Conservation (phyloP, 2,329 filamentous ascomycete species). For the Phialophora expanda region DNA sequence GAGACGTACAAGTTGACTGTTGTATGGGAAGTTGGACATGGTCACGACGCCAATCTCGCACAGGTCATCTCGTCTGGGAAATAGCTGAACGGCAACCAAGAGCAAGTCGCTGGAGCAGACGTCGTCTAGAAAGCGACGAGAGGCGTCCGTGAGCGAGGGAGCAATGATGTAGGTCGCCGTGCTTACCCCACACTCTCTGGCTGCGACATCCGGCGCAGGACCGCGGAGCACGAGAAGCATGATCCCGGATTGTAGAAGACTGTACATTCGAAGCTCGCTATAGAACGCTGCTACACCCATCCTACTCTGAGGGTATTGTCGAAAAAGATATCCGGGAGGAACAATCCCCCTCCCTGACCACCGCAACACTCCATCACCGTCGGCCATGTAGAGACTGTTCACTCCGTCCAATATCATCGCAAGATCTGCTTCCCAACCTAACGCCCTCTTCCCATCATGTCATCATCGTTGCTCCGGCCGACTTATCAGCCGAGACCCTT, state of each 20-base stretch:
- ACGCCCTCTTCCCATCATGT: constrained; percentile 24
- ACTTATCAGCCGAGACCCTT: constrained; percentile 13
- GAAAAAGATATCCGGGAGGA: constrained; percentile 5
- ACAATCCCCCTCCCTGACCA: neutral
- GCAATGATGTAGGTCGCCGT: constrained; percentile 19
- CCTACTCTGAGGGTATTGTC: constrained; percentile 22
- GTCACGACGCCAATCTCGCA: constrained; percentile 5
- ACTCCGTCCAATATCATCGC: constrained; percentile 8
- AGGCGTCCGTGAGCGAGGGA: constrained; percentile 15
- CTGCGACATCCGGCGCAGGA: neutral
- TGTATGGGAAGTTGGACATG: constrained; percentile 35
- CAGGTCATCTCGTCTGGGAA: constrained; percentile 18
- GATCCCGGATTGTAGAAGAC: neutral
- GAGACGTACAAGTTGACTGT: constrained; percentile 36
- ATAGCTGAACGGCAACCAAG: neutral
- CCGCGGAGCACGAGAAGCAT: neutral
- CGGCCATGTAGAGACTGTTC: constrained; percentile 2
- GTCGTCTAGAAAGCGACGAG: constrained; percentile 3
- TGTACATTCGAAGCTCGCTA: constrained; percentile 18
- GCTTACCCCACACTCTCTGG: constrained; percentile 26
- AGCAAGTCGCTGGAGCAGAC: neutral
- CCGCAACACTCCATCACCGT: neutral
- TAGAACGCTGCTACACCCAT: constrained; percentile 6
- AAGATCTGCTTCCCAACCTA: constrained; percentile 4
- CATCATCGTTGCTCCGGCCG: neutral